phyloP scores from a whole-genome alignment of 305 asterid species.

The Caryopteris hybrid region DNA sequence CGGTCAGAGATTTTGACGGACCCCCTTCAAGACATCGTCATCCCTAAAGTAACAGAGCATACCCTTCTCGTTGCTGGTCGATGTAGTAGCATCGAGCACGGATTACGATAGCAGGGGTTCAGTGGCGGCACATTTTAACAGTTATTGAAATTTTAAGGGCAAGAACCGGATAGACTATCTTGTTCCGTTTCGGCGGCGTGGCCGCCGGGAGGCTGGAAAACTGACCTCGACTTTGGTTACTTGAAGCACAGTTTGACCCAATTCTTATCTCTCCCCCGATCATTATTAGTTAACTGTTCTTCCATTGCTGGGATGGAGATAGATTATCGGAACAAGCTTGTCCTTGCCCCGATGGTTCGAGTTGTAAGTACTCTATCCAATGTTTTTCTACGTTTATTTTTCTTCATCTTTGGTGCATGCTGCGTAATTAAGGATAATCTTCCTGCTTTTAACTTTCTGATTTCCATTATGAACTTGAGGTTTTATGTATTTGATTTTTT shows the following conservation, averaged over 20 bases:
- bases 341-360: conserved; percentile 94
- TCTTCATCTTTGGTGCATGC: neutral
- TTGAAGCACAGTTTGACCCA: no score
- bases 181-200: neutral
- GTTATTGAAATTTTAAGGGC: neutral
- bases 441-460: neutral
- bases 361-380: conserved; percentile 43
- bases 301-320: conserved; percentile 30
- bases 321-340: conserved; percentile 68
- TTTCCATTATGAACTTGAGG: neutral
- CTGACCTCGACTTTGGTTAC: no score
- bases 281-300: neutral
- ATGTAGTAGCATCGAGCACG: neutral
- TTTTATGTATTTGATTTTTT: conserved; percentile 14
- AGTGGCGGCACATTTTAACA: neutral
- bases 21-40: neutral
- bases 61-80: neutral
- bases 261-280: no score
- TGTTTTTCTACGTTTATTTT: neutral
- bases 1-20: no score
- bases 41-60: neutral
- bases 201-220: conserved; percentile 2
- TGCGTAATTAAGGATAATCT: neutral
- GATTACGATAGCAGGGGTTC: neutral
- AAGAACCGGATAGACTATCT: neutral